phyloP scores from a whole-genome alignment of 1,284 basidiomycete species.

The Microbotryum silenes-acaulis region DNA sequence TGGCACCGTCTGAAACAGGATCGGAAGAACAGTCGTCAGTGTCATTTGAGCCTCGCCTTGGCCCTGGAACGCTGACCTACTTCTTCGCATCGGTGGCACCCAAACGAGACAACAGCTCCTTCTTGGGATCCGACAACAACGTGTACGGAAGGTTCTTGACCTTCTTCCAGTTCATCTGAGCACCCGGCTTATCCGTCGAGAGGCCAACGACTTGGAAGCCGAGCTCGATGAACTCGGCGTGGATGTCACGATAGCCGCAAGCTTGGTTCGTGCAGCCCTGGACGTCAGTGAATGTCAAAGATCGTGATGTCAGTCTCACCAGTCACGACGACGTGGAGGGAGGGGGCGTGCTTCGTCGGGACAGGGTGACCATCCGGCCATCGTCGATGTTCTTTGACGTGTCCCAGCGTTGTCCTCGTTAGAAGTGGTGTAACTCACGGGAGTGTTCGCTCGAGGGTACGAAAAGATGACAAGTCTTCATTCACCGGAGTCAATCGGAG shows the following conservation, averaged over 20 bases:
- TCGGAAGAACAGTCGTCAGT: neutral
- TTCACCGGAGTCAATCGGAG: too few relatives aligned
- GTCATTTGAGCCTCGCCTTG: neutral
- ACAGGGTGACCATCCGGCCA: constrained; percentile 8
- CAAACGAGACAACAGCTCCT: constrained; percentile 65
- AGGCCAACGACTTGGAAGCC: constrained; percentile 76
- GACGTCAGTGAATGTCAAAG: neutral
- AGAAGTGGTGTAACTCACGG: constrained; percentile 40
- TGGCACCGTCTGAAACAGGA: constrained; percentile 53
- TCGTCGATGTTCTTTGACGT: too few relatives aligned
- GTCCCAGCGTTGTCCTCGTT: neutral
- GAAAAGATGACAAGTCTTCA: constrained; percentile 73
- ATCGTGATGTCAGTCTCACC: neutral
- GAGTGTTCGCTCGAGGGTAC: constrained; percentile 43
- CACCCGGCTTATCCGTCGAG: constrained; percentile 68
- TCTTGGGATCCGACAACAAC: constrained; percentile 78
- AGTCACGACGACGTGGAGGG: neutral
- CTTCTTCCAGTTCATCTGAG: constrained; percentile 52
- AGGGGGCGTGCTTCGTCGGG: too few relatives aligned
- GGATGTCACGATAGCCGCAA: constrained; percentile 75
- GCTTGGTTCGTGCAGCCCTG: constrained; percentile 73
- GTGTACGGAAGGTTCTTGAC: constrained; percentile 73
- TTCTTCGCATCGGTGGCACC: constrained; percentile 66
- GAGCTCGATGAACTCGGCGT: constrained; percentile 60
- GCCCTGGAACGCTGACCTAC: constrained; percentile 3